Evolutionary conservation across 192 early-diverging fungal genomes (phyloP).

Genomic region (Linnemannia zychae): DNA sequence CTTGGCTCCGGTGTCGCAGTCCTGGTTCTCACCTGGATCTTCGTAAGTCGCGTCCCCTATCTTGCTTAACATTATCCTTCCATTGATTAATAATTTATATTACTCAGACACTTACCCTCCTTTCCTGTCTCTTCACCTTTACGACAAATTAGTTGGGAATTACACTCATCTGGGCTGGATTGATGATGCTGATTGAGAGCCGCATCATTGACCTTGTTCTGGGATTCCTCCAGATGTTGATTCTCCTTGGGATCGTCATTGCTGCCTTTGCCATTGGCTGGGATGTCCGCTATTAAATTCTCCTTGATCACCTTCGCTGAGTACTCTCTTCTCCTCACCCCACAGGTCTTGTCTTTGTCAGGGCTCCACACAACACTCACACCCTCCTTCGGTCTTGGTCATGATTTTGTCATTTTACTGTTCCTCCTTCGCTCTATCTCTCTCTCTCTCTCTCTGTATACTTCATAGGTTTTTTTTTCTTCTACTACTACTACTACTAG

Average conservation of each 20-base stretch:
- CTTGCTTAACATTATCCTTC: not conserved
- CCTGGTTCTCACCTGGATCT: constrained; percentile 35
- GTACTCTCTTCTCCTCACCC: not conserved
- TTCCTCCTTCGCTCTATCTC: not conserved
- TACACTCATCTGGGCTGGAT: constrained; percentile 24
- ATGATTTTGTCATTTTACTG: not conserved
- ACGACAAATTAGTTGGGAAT: constrained; percentile 5
- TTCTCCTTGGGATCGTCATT: constrained; percentile 41
- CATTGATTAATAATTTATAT: no score
- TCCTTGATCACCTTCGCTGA: not conserved
- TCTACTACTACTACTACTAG: not conserved
- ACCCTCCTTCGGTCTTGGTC: no score
- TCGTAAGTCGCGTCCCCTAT: constrained; percentile 11
- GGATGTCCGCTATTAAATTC: not conserved
- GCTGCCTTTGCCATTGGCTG: constrained; percentile 32
- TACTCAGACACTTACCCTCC: no score
- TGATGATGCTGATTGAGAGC: constrained; percentile 30
- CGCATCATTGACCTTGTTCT: constrained; percentile 23
- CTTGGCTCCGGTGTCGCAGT: constrained; percentile 15
- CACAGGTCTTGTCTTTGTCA: not conserved
- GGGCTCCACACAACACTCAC: not conserved
- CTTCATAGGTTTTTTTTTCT: not conserved
- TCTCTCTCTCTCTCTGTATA: not conserved
- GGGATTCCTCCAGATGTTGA: constrained; percentile 30
- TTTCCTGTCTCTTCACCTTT: not conserved